Conservation (phyloP, 768 basidiomycete genomes). For the Dioszegia aurantiaca region DNA sequence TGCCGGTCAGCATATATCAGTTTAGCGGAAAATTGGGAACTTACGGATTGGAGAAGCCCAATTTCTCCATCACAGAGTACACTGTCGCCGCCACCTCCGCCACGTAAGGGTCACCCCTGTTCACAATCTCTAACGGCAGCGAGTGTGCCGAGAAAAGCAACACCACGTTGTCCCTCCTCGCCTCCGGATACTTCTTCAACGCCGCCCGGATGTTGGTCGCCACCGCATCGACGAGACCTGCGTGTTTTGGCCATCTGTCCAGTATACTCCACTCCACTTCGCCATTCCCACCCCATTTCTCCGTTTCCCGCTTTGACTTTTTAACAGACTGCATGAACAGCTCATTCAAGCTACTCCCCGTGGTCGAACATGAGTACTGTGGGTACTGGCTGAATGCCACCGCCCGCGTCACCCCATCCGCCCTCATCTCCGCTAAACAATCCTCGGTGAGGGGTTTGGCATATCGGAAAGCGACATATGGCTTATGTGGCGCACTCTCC, state of each 20-base stretch:
- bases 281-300: constrained; percentile 63
- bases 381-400: constrained; percentile 98
- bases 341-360: constrained; percentile 95
- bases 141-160: constrained; percentile 96
- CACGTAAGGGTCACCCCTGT: constrained; percentile 96
- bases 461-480: constrained; percentile 92
- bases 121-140: constrained; percentile 94
- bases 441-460: constrained; percentile 82
- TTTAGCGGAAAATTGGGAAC: background rate
- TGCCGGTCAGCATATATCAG: constrained; percentile 57
- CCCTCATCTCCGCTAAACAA: constrained; percentile 76
- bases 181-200: constrained; percentile 71
- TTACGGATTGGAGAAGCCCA: constrained; percentile 56
- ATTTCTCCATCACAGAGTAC: constrained; percentile 83
- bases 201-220: constrained; percentile 82
- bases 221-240: constrained; percentile 91
- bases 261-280: constrained; percentile 91
- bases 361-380: constrained; percentile 97
- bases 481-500: constrained; percentile 87
- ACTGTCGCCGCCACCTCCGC: constrained; percentile 93
- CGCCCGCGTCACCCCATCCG: constrained; percentile 85
- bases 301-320: constrained; percentile 22
- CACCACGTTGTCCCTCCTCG: constrained; percentile 67
- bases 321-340: constrained; percentile 56
- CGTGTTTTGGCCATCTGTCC: constrained; percentile 95